Evolutionary conservation across 495 filamentous ascomycete species (phyloP).

Genomic region (Glonium stellatum): DNA sequence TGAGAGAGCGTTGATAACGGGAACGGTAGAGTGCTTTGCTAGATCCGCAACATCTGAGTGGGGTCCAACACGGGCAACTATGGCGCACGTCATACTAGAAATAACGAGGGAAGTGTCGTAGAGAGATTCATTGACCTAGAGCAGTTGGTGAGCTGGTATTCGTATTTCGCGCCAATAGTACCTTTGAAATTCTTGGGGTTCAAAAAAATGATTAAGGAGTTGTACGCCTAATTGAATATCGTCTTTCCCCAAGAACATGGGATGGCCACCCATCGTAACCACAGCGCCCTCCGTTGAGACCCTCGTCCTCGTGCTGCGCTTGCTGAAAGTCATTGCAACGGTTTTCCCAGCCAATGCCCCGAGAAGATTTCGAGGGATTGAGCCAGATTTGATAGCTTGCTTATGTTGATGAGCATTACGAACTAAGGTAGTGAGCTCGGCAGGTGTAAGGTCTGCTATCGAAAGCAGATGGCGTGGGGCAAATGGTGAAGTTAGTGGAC

Average conservation of each 20-base stretch:
- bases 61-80: constrained; percentile 79
- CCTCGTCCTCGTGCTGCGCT: constrained; percentile 85
- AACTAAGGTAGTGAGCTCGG: constrained; percentile 74
- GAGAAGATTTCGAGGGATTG: constrained; percentile 50
- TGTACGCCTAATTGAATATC: constrained; percentile 89
- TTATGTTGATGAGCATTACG: constrained; percentile 74
- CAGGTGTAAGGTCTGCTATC: constrained; percentile 72
- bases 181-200: background rate
- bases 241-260: constrained; percentile 90
- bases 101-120: constrained; percentile 84
- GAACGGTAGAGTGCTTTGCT: constrained; percentile 73
- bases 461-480: constrained; percentile 67
- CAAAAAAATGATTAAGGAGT: background rate
- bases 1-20: constrained; percentile 90
- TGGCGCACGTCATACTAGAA: constrained; percentile 83
- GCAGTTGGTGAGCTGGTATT: background rate
- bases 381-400: constrained; percentile 64
- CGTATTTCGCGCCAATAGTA: background rate
- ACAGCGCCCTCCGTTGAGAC: constrained; percentile 88
- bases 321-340: constrained; percentile 92
- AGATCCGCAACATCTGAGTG: constrained; percentile 76
- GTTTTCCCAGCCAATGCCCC: constrained; percentile 63
- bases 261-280: constrained; percentile 74
- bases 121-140: constrained; percentile 76
- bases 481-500: constrained; percentile 31